Evolutionary conservation across 2,329 filamentous ascomycete genomes (phyloP).

Genomic region (Emmonsiellopsis sp.): DNA sequence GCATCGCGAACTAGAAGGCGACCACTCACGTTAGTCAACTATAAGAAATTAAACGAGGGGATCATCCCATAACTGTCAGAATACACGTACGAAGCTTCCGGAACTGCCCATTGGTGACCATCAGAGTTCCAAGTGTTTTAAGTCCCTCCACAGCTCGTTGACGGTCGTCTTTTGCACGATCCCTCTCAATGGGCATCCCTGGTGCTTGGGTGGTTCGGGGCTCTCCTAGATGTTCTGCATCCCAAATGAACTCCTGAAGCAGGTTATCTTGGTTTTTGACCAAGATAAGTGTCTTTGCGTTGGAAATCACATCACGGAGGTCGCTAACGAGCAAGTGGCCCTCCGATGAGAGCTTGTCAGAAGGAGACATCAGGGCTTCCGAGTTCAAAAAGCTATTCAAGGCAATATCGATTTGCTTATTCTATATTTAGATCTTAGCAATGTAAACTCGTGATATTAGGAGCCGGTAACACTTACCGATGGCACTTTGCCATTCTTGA

Average conservation of each 20-base stretch:
- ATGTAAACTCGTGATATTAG: not conserved
- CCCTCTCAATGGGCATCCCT: conserved; percentile 62
- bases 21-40: conserved; percentile 11
- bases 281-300: conserved; percentile 75
- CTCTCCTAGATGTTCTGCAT: conserved; percentile 64
- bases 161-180: conserved; percentile 70
- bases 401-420: conserved; percentile 91
- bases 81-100: conserved; percentile 66
- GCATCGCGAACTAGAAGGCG: conserved; percentile 61
- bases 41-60: conserved; percentile 8
- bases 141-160: conserved; percentile 76
- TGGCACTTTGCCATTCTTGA: conserved; percentile 80
- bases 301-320: conserved; percentile 66
- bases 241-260: conserved; percentile 94
- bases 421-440: conserved; percentile 41
- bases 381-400: conserved; percentile 79
- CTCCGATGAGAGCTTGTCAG: conserved; percentile 69
- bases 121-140: conserved; percentile 74
- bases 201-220: conserved; percentile 53
- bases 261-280: conserved; percentile 94
- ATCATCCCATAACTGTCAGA: conserved; percentile 9
- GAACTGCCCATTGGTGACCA: conserved; percentile 95
- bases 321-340: conserved; percentile 72
- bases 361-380: conserved; percentile 59
- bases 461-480: conserved; percentile 51